Evolutionary conservation across 768 basidiomycete genomes (phyloP), one percentile per base, ranked within the genome.

Genomic region (Phanerochaete sordida): DNA sequence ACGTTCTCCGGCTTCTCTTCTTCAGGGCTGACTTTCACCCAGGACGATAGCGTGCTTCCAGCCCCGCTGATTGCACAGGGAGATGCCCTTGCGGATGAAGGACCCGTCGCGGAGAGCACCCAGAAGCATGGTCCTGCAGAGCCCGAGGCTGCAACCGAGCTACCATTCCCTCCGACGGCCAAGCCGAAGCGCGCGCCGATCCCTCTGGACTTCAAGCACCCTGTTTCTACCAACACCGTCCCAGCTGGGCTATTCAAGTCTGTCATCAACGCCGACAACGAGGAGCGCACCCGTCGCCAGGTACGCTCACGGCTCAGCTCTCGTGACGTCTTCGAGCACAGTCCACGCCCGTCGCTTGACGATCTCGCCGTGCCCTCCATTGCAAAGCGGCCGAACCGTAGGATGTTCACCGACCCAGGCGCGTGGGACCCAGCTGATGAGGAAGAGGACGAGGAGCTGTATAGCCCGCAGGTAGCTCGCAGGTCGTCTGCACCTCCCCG

Each of bases 231-330:
- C 33, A 91, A 90, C 66, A 93, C 89, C 6, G 87, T 93, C 9
- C 92, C 92, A 21, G 92, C 92, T 33, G 90, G 90, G 1, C 68
- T 93, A 58, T 94, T 94, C 81, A 93, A 93, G 74, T 88, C 90
- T 12, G 77, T 91, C 52, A 85, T 81, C 27, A 81, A 75, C 54
- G 66, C 64, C 49, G 73, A 73, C 45, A 68, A 68, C 21, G 90
- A 92, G 47, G 89, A 89, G 62, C 80, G 86, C 46, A 86, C 87
- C 1, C 82, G 90, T 58, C 78, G 84, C 47, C 78, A 77, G 47
- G 88, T 90, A n/a, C 87, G 89, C 49, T 92, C 91, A 23, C 80
- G 90, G 37, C 79, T 92, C 59, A 78, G 83, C 69, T 92, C 90
- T 11, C 82, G 83, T 46, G 92, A 93, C 61, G 79, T 85, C 52